A percentile compares a stretch with the other conserved stretches of the same genome.
Conservation (phyloP, 225 moss, liverwort and hornwort species). For the Rhytidiadelphus loreus region DNA sequence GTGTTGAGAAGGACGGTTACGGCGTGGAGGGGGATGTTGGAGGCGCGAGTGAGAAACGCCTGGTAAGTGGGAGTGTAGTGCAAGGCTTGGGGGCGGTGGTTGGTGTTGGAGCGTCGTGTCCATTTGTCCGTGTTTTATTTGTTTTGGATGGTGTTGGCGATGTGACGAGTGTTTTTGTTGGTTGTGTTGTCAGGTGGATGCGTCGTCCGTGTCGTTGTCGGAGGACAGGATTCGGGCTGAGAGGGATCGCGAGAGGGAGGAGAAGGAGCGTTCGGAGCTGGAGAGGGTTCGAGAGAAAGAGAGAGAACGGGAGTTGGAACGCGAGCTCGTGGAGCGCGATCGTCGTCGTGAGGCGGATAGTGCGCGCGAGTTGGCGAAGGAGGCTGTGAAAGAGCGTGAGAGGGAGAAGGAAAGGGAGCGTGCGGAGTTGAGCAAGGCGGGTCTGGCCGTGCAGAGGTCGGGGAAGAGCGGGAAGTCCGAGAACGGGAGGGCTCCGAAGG, state of each 20-base stretch:
- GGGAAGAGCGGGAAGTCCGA: slow-evolving; percentile 43
- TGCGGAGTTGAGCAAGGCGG: slow-evolving; percentile 29
- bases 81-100: background rate
- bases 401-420: slow-evolving; percentile 44
- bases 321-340: slow-evolving; percentile 20
- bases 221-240: slow-evolving; percentile 29
- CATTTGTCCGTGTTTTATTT: background rate
- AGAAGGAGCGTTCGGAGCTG: slow-evolving; percentile 20
- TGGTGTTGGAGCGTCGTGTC: background rate
- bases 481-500: slow-evolving; percentile 44
- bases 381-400: slow-evolving; percentile 7
- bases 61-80: slow-evolving; percentile 22
- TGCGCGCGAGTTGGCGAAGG: slow-evolving; percentile 22
- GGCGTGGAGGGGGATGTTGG: background rate
- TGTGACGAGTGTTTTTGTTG: background rate
- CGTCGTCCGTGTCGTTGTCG: background rate
- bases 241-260: slow-evolving; percentile 28
- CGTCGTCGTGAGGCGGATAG: slow-evolving; percentile 23
- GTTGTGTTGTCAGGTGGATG: slow-evolving; percentile 31
- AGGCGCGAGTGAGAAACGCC: slow-evolving; percentile 14
- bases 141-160: background rate
- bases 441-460: slow-evolving; percentile 3
- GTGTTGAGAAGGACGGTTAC: slow-evolving; percentile 27
- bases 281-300: slow-evolving; percentile 32
- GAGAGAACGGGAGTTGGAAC: slow-evolving; percentile 23